Evolutionary conservation across 306 rosid genomes (phyloP), one percentile per base, ranked within the genome.

Genomic region (Dalbergia oliveri): DNA sequence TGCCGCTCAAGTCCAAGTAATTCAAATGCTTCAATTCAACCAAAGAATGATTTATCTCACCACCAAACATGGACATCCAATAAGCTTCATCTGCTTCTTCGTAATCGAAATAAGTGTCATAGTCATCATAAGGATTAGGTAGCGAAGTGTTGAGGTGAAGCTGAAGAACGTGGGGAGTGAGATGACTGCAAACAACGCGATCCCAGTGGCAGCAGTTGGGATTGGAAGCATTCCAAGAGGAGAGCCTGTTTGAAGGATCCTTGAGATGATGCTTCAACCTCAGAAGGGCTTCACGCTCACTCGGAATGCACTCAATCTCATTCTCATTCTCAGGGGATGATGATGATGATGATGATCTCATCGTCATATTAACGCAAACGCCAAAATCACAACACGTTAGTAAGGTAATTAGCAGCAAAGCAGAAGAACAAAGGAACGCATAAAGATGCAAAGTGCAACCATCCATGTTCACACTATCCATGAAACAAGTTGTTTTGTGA

Each of bases 1-100:
- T 66, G 34, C 35, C 35, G 6, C 77, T 72, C 4, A 72, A 72
- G 19, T 72, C 54, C 77, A 72, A 41, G 57, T 73, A 14, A 73
- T 19, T 39, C 78, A 73, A 43, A 73, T 73, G 67, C 35, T 73
- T 58, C 57, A 73, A 72, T 33, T 72, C 39, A 54, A 39, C 15
- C 54, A 66, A 11, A 10, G 54, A 66, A 9, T 10, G 8, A 43
- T 19, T 10, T 43, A 66, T 9, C 72, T n/a, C 72, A 8, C 72
- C 72, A 39, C 54, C 16, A 66, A 65, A 65, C 70, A 0, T 0
- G 1, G 70, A 37, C 70, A 4, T 65, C 6, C 0, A 0, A 16
- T 35, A 37, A 65, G 70, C 70, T 8, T 62, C 49, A n/a, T 0
- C 0, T 0, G 15, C n/a, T 31, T 18, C n/a, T 4, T 12, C 43